These are phyloP conservation scores for Penicillium sp. DNA, from an alignment of 2,329 filamentous ascomycete species.

Conservation along the genomic window DNA sequence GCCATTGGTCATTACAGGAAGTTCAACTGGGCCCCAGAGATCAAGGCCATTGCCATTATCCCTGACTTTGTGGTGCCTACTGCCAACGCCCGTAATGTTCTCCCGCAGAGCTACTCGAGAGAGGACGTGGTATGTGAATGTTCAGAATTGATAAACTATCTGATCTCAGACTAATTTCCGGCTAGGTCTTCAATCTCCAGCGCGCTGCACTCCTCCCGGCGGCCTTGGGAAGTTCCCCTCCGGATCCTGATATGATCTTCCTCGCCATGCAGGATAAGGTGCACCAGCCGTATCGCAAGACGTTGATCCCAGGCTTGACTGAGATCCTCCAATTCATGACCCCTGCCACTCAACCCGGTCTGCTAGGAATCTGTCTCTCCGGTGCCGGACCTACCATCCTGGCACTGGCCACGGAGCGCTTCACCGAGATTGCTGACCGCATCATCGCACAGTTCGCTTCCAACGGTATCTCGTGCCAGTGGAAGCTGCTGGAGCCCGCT, in stretches of 20 bases:
- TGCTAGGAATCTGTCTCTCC: constrained; percentile 88
- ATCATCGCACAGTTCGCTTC: constrained; percentile 66
- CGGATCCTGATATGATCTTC: constrained; percentile 87
- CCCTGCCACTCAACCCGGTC: constrained; percentile 72
- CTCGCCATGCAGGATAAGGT: constrained; percentile 98
- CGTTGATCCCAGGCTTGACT: constrained; percentile 79
- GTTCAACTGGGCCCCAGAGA: constrained; percentile 85
- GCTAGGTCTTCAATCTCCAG: constrained; percentile 76
- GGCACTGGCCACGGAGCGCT: constrained; percentile 81
- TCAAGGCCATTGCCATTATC: constrained; percentile 94
- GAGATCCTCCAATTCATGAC: constrained; percentile 88
- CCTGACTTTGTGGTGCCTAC: constrained; percentile 95
- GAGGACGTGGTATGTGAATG: constrained; percentile 63
- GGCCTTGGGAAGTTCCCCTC: constrained; percentile 78
- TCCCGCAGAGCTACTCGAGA: constrained; percentile 70
- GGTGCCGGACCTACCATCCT: constrained; percentile 92
- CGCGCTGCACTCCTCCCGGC: constrained; percentile 83
- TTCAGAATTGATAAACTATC: background rate
- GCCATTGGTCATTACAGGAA: constrained; percentile 95
- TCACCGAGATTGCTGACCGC: constrained; percentile 71
- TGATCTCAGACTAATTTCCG: constrained; percentile 2
- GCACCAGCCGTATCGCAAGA: constrained; percentile 90
- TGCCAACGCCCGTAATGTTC: constrained; percentile 74
- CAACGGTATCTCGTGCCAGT: constrained; percentile 62
- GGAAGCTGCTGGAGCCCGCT: constrained; percentile 81